Percentiles rank a stretch among this genome's conserved stretches.
phyloP scores from a whole-genome alignment of 331 rosid species.

The Dryas integrifolia region DNA sequence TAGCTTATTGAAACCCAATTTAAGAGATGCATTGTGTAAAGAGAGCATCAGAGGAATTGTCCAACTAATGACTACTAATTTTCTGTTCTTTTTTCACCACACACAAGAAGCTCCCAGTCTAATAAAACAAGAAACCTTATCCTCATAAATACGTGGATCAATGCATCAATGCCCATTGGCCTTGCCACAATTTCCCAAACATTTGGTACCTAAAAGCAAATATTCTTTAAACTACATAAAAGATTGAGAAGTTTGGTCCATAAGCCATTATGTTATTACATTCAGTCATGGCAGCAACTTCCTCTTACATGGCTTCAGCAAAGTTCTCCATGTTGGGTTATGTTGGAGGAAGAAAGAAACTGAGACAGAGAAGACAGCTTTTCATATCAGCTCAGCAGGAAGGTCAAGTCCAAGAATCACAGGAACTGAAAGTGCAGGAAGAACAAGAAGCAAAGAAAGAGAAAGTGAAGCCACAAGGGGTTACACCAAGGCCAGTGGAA shows the following conservation, averaged over 20 bases:
- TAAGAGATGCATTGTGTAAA: no score
- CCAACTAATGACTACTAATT: constrained; percentile 8
- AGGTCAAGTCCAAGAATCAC: constrained; percentile 50
- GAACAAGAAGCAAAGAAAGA: constrained; percentile 25
- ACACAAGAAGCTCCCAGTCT: constrained; percentile 17
- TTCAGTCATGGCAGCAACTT: constrained; percentile 70
- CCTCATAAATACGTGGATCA: constrained; percentile 35
- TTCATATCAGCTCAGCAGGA: constrained; percentile 46
- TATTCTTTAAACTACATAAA: constrained; percentile 9
- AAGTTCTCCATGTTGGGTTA: constrained; percentile 52
- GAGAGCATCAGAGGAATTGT: no score
- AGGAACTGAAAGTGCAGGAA: constrained; percentile 26
- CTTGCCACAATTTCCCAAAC: constrained; percentile 1
- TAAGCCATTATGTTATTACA: constrained; percentile 17
- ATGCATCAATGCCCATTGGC: constrained; percentile 10
- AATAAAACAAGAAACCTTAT: constrained; percentile 46
- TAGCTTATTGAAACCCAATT: no score
- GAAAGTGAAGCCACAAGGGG: constrained; percentile 39
- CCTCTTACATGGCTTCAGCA: constrained; percentile 56
- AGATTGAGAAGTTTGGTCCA: constrained; percentile 3
- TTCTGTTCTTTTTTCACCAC: constrained; percentile 34
- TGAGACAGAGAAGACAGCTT: constrained; percentile 32
- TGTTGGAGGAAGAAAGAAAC: constrained; percentile 41
- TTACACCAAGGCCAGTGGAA: constrained; percentile 70
- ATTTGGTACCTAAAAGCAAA: constrained; percentile 7